Evolutionary conservation across 1,284 basidiomycete species (phyloP).

Genomic region (Heliocybe sulcata): DNA sequence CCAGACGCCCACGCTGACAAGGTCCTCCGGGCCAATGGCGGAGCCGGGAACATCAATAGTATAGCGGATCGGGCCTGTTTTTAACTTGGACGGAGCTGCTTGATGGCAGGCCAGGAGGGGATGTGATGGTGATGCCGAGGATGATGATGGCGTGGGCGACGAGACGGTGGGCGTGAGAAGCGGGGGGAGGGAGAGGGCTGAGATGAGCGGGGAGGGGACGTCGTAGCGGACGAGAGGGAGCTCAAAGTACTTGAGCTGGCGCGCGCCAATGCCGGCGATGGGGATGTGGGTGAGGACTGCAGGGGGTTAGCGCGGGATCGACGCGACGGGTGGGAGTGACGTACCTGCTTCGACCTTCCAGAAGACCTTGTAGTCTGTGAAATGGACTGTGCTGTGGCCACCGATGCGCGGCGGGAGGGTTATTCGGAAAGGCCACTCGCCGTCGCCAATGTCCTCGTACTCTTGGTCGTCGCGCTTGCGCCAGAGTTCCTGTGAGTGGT

Average conservation of each 20-base stretch:
- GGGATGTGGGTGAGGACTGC: slow-evolving; percentile 60
- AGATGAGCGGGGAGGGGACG: slow-evolving; percentile 13
- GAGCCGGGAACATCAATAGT: slow-evolving; percentile 33
- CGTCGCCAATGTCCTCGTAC: slow-evolving; percentile 51
- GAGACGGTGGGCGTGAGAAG: slow-evolving; percentile 20
- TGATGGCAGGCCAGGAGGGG: slow-evolving; percentile 17
- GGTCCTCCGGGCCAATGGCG: slow-evolving; percentile 49
- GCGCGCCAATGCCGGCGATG: slow-evolving; percentile 56
- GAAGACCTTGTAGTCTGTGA: slow-evolving; percentile 69
- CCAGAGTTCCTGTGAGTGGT: slow-evolving; percentile 62
- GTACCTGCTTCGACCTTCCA: slow-evolving; percentile 79
- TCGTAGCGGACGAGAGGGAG: slow-evolving; percentile 63
- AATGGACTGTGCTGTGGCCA: slow-evolving; percentile 66
- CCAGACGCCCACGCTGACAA: slow-evolving; percentile 44
- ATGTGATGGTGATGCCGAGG: slow-evolving; percentile 10
- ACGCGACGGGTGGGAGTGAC: slow-evolving; percentile 19
- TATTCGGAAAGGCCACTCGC: slow-evolving; percentile 66
- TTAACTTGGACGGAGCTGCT: slow-evolving; percentile 32
- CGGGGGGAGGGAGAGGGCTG: slow-evolving; percentile 22
- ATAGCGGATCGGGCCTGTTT: slow-evolving; percentile 41
- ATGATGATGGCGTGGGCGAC: slow-evolving; percentile 6
- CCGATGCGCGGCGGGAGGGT: slow-evolving; percentile 52
- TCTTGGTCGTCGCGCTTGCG: slow-evolving; percentile 47
- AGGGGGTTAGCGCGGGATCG: slow-evolving; percentile 5
- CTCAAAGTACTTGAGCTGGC: slow-evolving; percentile 61